These are phyloP conservation scores for Salvia hispanica DNA, from an alignment of 257 asterid species.

Conservation along the genomic window DNA sequence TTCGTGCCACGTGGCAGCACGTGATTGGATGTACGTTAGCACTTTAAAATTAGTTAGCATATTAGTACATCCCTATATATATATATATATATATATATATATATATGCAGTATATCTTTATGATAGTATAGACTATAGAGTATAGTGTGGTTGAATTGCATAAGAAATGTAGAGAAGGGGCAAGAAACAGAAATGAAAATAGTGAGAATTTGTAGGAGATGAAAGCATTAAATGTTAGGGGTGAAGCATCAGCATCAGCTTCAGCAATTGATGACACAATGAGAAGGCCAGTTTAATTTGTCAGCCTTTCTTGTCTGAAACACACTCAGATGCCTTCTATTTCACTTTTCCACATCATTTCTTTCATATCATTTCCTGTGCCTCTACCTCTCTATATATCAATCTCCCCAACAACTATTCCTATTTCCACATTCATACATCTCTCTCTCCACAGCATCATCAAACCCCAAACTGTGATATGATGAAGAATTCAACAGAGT, in stretches of 20 bases:
- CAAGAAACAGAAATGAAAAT: not conserved
- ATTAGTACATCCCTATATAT: too few relatives aligned
- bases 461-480: too few relatives aligned
- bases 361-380: constrained; percentile 15
- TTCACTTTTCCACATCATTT: constrained; percentile 34
- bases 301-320: constrained; percentile 43
- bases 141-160: not conserved
- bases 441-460: too few relatives aligned
- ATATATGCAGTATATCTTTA: not conserved
- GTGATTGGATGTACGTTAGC: too few relatives aligned
- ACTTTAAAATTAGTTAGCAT: too few relatives aligned
- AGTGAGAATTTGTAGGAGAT: not conserved
- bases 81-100: too few relatives aligned
- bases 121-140: not conserved
- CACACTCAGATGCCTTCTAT: constrained; percentile 5
- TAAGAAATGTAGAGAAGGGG: not conserved
- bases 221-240: constrained; percentile 23
- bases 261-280: constrained; percentile 52
- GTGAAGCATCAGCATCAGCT: constrained; percentile 53
- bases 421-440: too few relatives aligned
- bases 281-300: constrained; percentile 35
- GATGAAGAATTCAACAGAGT: too few relatives aligned
- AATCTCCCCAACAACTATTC: not conserved
- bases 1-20: too few relatives aligned
- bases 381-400: not conserved